These are phyloP conservation scores for Amanita rubescens DNA, from an alignment of 768 basidiomycete genomes.

Conservation along the genomic window DNA sequence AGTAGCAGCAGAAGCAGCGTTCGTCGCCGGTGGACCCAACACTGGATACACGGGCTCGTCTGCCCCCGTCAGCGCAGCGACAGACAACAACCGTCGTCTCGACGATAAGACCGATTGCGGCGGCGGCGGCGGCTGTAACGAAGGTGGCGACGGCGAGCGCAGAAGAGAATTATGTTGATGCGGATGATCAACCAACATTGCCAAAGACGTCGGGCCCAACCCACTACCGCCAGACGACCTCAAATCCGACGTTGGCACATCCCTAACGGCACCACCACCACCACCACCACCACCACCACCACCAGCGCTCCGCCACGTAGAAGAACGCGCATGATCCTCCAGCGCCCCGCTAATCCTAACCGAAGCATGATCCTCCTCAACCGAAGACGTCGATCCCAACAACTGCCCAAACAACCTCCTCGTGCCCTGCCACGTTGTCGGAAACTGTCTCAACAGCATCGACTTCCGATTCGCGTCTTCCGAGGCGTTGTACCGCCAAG, in stretches of 20 bases:
- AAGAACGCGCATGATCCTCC: background rate
- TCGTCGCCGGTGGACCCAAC: no score
- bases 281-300: background rate
- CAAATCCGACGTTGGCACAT: background rate
- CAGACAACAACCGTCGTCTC: slow-evolving; percentile 5
- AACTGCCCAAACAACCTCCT: background rate
- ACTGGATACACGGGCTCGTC: slow-evolving; percentile 4
- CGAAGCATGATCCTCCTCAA: background rate
- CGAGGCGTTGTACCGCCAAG: background rate
- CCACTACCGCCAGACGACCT: background rate
- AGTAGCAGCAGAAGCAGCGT: background rate
- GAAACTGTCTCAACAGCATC: background rate
- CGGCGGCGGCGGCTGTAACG: background rate
- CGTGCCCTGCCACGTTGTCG: background rate
- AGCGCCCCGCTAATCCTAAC: background rate
- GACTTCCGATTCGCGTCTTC: background rate
- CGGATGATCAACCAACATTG: background rate
- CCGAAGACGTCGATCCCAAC: background rate
- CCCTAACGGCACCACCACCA: background rate
- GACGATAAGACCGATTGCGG: slow-evolving; percentile 1
- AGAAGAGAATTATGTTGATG: no score
- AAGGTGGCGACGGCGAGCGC: background rate
- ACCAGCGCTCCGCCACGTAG: background rate
- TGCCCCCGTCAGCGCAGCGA: slow-evolving; percentile 5
- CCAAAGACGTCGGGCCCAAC: no score